A percentile compares a stretch with the other conserved stretches of the same genome.
Evolutionary conservation across 495 filamentous ascomycete species (phyloP).

Genomic region (Bathelium albidoporum): DNA sequence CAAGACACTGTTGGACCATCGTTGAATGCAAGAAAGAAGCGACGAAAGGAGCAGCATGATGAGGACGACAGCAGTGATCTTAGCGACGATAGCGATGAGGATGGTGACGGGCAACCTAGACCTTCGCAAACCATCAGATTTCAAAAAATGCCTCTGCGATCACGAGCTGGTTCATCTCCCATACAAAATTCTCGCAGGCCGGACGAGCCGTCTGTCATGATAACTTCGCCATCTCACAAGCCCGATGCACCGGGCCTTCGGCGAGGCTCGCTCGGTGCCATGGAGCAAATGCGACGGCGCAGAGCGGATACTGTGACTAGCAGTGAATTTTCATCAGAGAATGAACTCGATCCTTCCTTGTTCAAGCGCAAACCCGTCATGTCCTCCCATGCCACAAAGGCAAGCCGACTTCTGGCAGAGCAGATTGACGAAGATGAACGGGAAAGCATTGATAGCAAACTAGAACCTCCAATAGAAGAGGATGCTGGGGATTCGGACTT

Average conservation of each 20-base stretch:
- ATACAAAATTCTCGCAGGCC: constrained; percentile 46
- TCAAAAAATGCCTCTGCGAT: constrained; percentile 83
- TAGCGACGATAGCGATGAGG: constrained; percentile 93
- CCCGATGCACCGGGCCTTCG: constrained; percentile 39
- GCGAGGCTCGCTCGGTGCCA: constrained; percentile 65
- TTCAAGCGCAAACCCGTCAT: constrained; percentile 53
- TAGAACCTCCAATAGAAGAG: constrained; percentile 40
- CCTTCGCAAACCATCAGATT: constrained; percentile 81
- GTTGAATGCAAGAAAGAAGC: constrained; percentile 35
- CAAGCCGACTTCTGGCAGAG: constrained; percentile 38
- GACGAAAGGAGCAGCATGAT: constrained; percentile 65
- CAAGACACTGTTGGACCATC: constrained; percentile 62
- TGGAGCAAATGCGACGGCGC: constrained; percentile 62
- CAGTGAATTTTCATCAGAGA: constrained; percentile 85
- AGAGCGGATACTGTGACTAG: constrained; percentile 82
- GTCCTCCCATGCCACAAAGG: constrained; percentile 39
- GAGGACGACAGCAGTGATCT: constrained; percentile 96
- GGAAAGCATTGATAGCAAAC: constrained; percentile 13
- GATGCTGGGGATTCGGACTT: constrained; percentile 32
- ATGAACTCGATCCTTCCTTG: constrained; percentile 62
- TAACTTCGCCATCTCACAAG: constrained; percentile 37
- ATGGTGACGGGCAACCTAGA: constrained; percentile 51
- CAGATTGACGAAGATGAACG: constrained; percentile 32
- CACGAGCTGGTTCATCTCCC: constrained; percentile 77
- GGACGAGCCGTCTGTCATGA: constrained; percentile 32